Evolutionary conservation across 2,329 filamentous ascomycete genomes (phyloP).

Genomic region (Diaporthe caulivora): DNA sequence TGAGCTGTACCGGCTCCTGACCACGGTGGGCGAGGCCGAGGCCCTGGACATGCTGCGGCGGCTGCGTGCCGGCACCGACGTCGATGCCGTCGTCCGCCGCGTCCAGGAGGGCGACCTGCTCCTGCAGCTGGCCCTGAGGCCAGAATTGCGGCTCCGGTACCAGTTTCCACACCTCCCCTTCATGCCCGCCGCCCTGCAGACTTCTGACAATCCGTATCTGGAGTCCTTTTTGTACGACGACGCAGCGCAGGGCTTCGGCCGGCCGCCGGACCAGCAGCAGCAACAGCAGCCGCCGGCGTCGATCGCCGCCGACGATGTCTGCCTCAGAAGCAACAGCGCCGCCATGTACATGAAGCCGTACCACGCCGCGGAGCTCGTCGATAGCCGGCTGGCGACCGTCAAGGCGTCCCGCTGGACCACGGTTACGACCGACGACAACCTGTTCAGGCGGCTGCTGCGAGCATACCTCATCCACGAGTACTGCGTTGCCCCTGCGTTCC

Average conservation of each 20-base stretch:
- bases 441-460: not conserved
- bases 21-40: not conserved
- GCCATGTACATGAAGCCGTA: not conserved
- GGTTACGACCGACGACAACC: constrained; percentile 2
- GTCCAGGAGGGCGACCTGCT: constrained; percentile 16
- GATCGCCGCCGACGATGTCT: not conserved
- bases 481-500: constrained; percentile 2
- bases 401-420: not conserved
- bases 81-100: not conserved
- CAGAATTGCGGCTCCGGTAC: not conserved
- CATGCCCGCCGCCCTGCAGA: constrained; percentile 7
- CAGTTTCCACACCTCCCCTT: constrained; percentile 20
- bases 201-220: constrained; percentile 23
- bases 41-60: constrained; percentile 13
- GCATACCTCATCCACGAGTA: not conserved
- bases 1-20: constrained; percentile 18
- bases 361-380: constrained; percentile 1
- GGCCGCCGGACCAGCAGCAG: not conserved
- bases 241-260: not conserved
- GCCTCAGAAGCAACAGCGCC: not conserved
- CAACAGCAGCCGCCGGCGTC: not conserved
- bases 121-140: constrained; percentile 8
- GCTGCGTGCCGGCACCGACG: not conserved
- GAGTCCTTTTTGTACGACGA: not conserved
- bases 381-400: not conserved